Base-by-base conservation (phyloP, 345 rosid species). In the Hypericum perforatum region DNA sequence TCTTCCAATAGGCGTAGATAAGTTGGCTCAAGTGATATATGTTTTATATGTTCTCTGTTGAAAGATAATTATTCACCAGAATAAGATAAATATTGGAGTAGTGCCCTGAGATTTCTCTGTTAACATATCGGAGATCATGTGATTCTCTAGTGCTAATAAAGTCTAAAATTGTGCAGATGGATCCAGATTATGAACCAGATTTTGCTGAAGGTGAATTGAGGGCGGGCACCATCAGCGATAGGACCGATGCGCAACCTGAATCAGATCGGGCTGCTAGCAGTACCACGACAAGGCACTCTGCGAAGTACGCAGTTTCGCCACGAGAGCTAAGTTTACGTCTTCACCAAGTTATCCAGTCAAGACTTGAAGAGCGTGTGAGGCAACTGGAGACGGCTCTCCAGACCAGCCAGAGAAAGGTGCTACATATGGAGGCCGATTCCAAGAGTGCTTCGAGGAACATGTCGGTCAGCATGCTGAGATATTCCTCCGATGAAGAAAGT, bases 361-460 rank as follows among this genome's bases (percentile, higher is more conserved):
- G 70, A 41, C 73, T 63, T 6, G 40, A 37, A 49, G 65, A 37
- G 10, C 63, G 66, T 10, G 63, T 76, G 49, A 32, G 41, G 22
- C 73, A 72, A 29, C 80, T 76, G 0, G 72, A 72, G 49, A 44
- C 63, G 41, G 75, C 70, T 7, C 56, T 69, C n/a, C 46, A 62
- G 49, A 38, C 39, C 37, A 64, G 50, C 49, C 74, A 65, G 67
- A 59, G 54, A 49, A 56, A 48, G 61, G 49, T 68, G 44, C 64
- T 22, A 37, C 61, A 70, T 52, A 51, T 74, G 76, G 90, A 85
- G 63, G 73, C 82, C 8, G 73, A 64, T 40, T 57, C 53, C 50
- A 74, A 63, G 63, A 63, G 16, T 53, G 56, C 63, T 57, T 54
- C 69, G 70, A 65, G 71, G 55, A 70, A 56, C 53, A 45, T 74